Base-by-base conservation (phyloP, 1,139 yeast species). In the Petasospora rhodanensis region DNA sequence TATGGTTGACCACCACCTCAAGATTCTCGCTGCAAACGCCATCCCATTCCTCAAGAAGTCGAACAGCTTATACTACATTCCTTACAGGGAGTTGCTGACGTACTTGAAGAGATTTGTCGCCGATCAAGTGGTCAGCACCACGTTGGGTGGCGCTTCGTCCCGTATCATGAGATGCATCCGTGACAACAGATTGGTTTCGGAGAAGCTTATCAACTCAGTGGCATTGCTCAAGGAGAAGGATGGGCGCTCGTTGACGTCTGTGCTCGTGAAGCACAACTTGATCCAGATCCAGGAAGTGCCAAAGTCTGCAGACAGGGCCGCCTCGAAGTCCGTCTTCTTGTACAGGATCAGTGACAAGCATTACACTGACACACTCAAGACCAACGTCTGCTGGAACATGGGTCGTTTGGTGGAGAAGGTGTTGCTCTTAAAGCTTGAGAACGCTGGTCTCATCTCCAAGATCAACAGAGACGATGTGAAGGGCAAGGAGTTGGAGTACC, bases 261-360 rank as follows among this genome's bases (percentile, higher is more conserved):
- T 69, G 27, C 56, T 81, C 32, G 63, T 78, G 14, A 71, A 68
- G 32, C 67, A 73, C 46, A 79, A 79, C 46, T 66, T 79, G 13
- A 60, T 80, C 17, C 87, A 81, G 54, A 70, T 81, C 28, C 97
- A 91, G 57, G 98, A 93, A 61, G 83, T 91, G 20, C 97, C 98
- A 7, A 73, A 93, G 52, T 81, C 95, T 22, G 81, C 79, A 20
- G 97, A 89, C 56, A 70, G 98, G 44, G 91, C 95, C 2, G 96
- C 97, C 0, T 79, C 86, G 26, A 77, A 94, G 47, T 81, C 96
- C 1, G 81, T 82, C 28, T 91, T 77, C 53, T 69, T 91, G 29
- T 91, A 86, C 69, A 73, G 86, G 54, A 83, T 79, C 47, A 76
- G 76, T 34, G 68, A 73, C n/a, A 56, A 55, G 19, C 68, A 70